phyloP scores from a whole-genome alignment of 2,329 filamentous ascomycete species.

The Huntiella bhutanensis region DNA sequence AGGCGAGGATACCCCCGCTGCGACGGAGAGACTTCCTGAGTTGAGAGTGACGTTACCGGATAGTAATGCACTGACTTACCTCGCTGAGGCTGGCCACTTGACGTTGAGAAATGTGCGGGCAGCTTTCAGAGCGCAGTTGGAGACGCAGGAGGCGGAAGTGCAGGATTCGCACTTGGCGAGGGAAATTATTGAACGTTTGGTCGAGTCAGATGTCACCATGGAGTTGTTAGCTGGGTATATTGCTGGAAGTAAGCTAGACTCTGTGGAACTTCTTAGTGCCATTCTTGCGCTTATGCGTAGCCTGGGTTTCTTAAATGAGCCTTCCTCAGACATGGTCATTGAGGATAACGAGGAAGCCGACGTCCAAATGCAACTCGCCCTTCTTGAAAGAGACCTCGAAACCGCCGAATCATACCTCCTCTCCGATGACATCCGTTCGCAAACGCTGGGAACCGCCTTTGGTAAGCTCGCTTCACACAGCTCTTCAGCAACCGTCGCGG shows the following conservation, averaged over 20 bases:
- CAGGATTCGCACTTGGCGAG: slow-evolving; percentile 30
- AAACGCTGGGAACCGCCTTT: slow-evolving; percentile 48
- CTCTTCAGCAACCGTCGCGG: slow-evolving; percentile 36
- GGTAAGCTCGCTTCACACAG: slow-evolving; percentile 51
- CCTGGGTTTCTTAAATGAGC: slow-evolving; percentile 37
- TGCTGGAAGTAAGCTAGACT: slow-evolving; percentile 43
- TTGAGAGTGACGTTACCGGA: slow-evolving; percentile 25
- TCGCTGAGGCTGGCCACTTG: slow-evolving; percentile 40
- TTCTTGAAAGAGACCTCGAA: slow-evolving; percentile 45
- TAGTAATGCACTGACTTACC: slow-evolving; percentile 37
- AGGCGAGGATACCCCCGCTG: slow-evolving; percentile 22
- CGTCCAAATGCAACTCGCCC: slow-evolving; percentile 36
- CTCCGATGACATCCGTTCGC: slow-evolving; percentile 36
- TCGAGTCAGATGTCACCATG: slow-evolving; percentile 48
- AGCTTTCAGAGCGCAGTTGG: slow-evolving; percentile 32
- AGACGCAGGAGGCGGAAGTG: slow-evolving; percentile 19
- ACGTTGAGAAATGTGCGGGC: slow-evolving; percentile 39
- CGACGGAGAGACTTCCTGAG: slow-evolving; percentile 10
- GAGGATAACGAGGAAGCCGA: slow-evolving; percentile 11
- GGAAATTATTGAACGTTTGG: slow-evolving; percentile 42
- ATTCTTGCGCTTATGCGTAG: slow-evolving; percentile 50
- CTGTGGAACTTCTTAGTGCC: slow-evolving; percentile 46
- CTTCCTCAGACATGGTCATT: not conserved
- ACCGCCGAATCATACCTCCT: slow-evolving; percentile 50
- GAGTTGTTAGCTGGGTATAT: slow-evolving; percentile 48